Conservation (phyloP, 257 asterid species). For the Penstemon newberryi region DNA sequence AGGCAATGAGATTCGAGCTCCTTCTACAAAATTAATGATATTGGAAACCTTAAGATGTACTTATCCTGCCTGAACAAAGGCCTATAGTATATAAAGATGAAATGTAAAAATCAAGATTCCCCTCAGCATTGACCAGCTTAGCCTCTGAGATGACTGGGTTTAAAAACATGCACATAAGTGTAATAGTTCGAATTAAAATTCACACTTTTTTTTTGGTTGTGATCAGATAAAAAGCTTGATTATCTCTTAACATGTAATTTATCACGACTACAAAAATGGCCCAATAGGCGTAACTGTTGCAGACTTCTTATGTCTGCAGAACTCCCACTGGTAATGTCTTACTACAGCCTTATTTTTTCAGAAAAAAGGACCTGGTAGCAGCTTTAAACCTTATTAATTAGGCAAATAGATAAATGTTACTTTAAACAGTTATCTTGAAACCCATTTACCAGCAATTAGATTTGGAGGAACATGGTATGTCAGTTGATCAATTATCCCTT, state of each 20-base stretch:
- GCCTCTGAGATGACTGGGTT: slow-evolving; percentile 11
- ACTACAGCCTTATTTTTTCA: slow-evolving; percentile 4
- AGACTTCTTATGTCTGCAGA: slow-evolving; percentile 1
- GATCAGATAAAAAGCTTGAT: neutral
- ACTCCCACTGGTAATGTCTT: slow-evolving; percentile 16
- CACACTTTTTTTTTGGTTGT: neutral
- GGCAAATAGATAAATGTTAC: slow-evolving; percentile 19
- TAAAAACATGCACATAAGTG: slow-evolving; percentile 6
- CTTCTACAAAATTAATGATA: slow-evolving; percentile 53
- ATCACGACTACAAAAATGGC: neutral
- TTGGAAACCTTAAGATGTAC: neutral
- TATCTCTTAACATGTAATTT: neutral
- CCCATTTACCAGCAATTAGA: slow-evolving; percentile 71
- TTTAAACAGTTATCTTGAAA: slow-evolving; percentile 30
- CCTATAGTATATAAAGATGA: neutral
- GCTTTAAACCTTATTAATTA: slow-evolving; percentile 16
- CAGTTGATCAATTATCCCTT: slow-evolving; percentile 53
- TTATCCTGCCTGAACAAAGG: slow-evolving; percentile 20
- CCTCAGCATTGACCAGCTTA: slow-evolving; percentile 21
- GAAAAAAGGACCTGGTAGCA: slow-evolving; percentile 19
- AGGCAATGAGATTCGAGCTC: slow-evolving; percentile 65
- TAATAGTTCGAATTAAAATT: slow-evolving; percentile 20
- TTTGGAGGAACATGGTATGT: slow-evolving; percentile 84
- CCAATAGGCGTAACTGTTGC: slow-evolving; percentile 5
- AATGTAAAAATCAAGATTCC: slow-evolving; percentile 8